A percentile compares a stretch with the other conserved stretches of the same genome.
Evolutionary conservation across 208 protist species (phyloP).

Genomic region (Trypanosoma cruzi): DNA sequence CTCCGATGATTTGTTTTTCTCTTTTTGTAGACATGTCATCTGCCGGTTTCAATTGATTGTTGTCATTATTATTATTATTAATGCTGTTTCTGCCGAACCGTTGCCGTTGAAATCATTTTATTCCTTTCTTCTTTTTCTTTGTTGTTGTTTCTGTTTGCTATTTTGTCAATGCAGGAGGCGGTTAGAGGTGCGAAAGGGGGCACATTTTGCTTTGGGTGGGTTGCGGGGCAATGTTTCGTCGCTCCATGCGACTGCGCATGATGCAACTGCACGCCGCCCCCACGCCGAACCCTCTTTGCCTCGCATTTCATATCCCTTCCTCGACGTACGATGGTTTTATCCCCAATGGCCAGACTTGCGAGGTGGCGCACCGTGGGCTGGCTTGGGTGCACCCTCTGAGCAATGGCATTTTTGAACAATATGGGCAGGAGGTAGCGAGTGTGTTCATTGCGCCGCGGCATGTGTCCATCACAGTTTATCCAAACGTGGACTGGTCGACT

Average conservation of each 20-base stretch:
- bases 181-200: background rate
- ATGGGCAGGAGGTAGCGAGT: conserved; percentile 76
- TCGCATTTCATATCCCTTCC: conserved; percentile 74
- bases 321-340: conserved; percentile 82
- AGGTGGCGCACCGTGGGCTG: conserved; percentile 84
- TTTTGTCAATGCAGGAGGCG: background rate
- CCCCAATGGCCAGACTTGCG: conserved; percentile 75
- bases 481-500: conserved; percentile 64
- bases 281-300: conserved; percentile 87
- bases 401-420: conserved; percentile 88
- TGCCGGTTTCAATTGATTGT: too few relatives aligned
- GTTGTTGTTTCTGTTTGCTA: conserved; percentile 3
- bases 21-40: too few relatives aligned
- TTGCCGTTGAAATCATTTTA: background rate
- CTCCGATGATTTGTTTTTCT: background rate
- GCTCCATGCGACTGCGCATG: conserved; percentile 34
- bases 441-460: conserved; percentile 83
- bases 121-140: conserved; percentile 8
- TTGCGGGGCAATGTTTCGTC: conserved; percentile 56
- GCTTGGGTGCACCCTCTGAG: conserved; percentile 88
- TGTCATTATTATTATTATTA: too few relatives aligned
- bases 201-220: background rate
- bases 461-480: conserved; percentile 76
- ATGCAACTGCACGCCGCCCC: conserved; percentile 73
- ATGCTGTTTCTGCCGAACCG: too few relatives aligned